Evolutionary conservation across 495 filamentous ascomycete genomes (phyloP).

Genomic region (Symbiotaphrina buchneri): DNA sequence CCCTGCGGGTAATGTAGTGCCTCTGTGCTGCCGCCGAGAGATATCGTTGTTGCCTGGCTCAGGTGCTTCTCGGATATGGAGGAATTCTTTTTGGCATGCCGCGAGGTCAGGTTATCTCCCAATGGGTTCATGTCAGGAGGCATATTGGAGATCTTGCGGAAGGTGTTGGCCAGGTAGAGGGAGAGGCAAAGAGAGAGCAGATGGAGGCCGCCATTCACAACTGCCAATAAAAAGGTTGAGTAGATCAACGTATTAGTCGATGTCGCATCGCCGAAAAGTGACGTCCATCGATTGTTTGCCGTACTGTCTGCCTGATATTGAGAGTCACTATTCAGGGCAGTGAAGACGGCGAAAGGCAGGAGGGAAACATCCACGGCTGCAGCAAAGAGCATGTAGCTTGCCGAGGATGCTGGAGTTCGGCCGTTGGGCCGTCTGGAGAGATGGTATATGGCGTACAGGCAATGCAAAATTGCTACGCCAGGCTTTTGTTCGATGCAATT

Average conservation of each 20-base stretch:
- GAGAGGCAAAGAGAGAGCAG: conserved; percentile 43
- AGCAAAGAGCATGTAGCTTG: conserved; percentile 70
- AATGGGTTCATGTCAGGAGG: conserved; percentile 87
- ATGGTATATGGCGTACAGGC: conserved; percentile 58
- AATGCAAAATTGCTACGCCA: conserved; percentile 43
- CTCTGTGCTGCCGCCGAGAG: conserved; percentile 20
- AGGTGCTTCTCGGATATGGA: conserved; percentile 31
- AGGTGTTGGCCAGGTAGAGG: conserved; percentile 46
- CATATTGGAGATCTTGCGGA: conserved; percentile 55
- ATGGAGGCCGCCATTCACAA: conserved; percentile 40
- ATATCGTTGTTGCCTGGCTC: conserved; percentile 20
- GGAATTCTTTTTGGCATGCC: conserved; percentile 57
- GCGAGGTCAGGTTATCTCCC: conserved; percentile 64
- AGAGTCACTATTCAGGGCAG: conserved; percentile 29
- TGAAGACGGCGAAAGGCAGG: conserved; percentile 58
- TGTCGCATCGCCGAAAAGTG: conserved; percentile 26
- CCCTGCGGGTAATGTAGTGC: conserved; percentile 16
- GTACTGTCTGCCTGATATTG: too few relatives aligned
- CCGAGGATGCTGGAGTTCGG: conserved; percentile 52
- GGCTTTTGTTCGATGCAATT: conserved; percentile 20
- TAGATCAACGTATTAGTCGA: conserved; percentile 30
- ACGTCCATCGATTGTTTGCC: conserved; percentile 29
- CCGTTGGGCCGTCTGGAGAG: conserved; percentile 39
- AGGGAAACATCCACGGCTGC: conserved; percentile 44
- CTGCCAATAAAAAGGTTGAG: conserved; percentile 37